Conservation (phyloP, 176 grass and related monocot species). For the Ananas comosus region DNA sequence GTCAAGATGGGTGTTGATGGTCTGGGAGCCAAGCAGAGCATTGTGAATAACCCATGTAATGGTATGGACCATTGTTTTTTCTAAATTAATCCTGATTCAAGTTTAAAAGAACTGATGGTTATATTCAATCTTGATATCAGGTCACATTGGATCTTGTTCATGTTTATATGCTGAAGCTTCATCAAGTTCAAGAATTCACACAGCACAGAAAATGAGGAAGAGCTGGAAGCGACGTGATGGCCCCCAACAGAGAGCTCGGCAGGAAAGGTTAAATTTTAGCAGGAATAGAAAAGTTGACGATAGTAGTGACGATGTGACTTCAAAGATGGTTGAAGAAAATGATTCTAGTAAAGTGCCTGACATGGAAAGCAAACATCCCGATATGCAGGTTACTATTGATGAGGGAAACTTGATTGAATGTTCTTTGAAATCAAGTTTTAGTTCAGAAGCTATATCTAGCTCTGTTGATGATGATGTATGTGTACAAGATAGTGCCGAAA, state of each 20-base stretch:
- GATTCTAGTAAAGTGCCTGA: conserved; percentile 29
- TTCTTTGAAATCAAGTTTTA: conserved; percentile 35
- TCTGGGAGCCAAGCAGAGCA: conserved; percentile 18
- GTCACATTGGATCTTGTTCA: conserved; percentile 7
- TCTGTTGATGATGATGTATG: conserved; percentile 33
- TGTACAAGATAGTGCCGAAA: conserved; percentile 35
- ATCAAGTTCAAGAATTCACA: conserved; percentile 47
- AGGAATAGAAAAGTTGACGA: conserved; percentile 55
- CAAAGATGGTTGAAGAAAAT: conserved; percentile 70
- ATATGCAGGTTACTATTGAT: conserved; percentile 20
- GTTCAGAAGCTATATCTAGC: conserved; percentile 41
- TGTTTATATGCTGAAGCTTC: conserved; percentile 28
- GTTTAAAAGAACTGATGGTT: not conserved
- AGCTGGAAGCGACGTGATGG: conserved; percentile 66
- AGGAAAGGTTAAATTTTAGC: conserved; percentile 70
- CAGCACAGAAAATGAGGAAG: conserved; percentile 48
- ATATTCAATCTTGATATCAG: conserved; percentile 13
- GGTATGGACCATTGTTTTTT: not conserved
- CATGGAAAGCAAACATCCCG: conserved; percentile 30
- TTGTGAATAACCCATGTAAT: conserved; percentile 15
- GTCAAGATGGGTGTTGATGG: conserved; percentile 8
- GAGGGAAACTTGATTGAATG: conserved; percentile 30
- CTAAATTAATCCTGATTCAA: not conserved
- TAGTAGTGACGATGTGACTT: conserved; percentile 64
- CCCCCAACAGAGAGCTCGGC: conserved; percentile 69